Conservation (phyloP, 2,329 filamentous ascomycete genomes). For the Magnaporthiopsis incrustans region DNA sequence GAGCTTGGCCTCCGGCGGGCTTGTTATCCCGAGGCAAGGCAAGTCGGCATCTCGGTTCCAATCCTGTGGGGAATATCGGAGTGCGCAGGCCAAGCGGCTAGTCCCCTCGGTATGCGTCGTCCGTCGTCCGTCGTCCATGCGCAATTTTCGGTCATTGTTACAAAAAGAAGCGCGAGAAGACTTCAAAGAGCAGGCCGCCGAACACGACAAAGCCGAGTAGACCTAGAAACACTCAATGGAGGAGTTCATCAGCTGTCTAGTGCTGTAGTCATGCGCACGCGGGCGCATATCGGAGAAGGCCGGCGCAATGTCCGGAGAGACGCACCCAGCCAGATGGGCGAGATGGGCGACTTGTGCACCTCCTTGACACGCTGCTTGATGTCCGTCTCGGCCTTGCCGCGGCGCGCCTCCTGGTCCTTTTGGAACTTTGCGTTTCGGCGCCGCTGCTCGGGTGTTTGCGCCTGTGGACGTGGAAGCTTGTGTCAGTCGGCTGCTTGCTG, state of each 20-base stretch:
- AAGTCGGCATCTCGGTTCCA: background rate
- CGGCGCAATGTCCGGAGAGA: conserved; percentile 8
- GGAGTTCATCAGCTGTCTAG: background rate
- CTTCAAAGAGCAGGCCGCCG: conserved; percentile 52
- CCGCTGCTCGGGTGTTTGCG: conserved; percentile 78
- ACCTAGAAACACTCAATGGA: conserved; percentile 27
- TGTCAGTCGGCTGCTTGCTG: too few species aligned
- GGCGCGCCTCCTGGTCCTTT: conserved; percentile 62
- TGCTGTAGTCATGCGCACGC: too few species aligned
- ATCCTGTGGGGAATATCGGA: too few species aligned
- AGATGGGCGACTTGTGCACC: conserved; percentile 50
- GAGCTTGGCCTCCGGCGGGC: background rate
- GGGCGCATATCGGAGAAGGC: background rate
- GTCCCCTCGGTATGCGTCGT: too few species aligned
- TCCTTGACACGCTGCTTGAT: conserved; percentile 54
- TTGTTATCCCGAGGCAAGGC: too few species aligned
- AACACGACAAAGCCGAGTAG: conserved; percentile 54
- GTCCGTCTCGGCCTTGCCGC: conserved; percentile 63
- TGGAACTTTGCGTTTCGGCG: conserved; percentile 73
- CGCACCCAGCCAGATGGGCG: conserved; percentile 56
- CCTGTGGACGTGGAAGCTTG: conserved; percentile 36
- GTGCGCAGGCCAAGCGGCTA: too few species aligned
- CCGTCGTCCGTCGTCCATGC: background rate
- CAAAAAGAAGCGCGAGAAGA: conserved; percentile 41
- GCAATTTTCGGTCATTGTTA: conserved; percentile 1